Evolutionary conservation across 2,329 filamentous ascomycete genomes (phyloP).

Genomic region (Ophiostoma sp.): DNA sequence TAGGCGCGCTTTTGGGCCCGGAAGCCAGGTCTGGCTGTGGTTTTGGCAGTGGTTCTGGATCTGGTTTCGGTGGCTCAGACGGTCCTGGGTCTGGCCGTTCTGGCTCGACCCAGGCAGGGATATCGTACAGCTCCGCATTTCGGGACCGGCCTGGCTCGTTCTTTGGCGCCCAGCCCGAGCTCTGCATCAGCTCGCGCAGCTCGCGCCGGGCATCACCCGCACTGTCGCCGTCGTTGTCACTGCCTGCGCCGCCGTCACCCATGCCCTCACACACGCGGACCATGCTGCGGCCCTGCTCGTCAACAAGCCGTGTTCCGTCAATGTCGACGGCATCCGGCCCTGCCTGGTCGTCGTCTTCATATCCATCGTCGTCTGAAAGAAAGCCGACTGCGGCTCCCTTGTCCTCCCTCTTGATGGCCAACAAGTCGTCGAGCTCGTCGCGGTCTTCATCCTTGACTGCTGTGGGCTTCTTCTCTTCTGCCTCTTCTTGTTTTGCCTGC

Average conservation of each 20-base stretch:
- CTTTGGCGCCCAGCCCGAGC: conserved; percentile 26
- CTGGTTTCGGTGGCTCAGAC: no score
- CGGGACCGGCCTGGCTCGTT: background rate
- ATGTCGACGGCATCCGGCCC: conserved; percentile 56
- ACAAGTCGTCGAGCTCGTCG: conserved; percentile 31
- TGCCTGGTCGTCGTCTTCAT: conserved; percentile 44
- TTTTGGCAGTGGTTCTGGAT: background rate
- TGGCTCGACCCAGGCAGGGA: background rate
- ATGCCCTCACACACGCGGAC: conserved; percentile 68
- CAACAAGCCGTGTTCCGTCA: conserved; percentile 57
- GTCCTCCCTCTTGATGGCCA: conserved; percentile 32
- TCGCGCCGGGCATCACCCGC: conserved; percentile 41
- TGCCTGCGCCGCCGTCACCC: conserved; percentile 45
- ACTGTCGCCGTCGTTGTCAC: no score
- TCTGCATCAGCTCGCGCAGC: conserved; percentile 57
- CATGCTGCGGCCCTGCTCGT: conserved; percentile 61
- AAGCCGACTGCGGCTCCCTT: conserved; percentile 34
- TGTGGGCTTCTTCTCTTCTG: conserved; percentile 29
- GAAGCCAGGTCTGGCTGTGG: background rate
- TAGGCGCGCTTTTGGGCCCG: no score
- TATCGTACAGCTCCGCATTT: background rate
- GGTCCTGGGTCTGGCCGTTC: background rate
- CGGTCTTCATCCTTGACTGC: conserved; percentile 34
- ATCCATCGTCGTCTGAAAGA: conserved; percentile 38
- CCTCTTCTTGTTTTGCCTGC: conserved; percentile 41